Base-by-base conservation (phyloP, 2,329 filamentous ascomycete genomes). In the Pseudogymnoascus verrucosus region DNA sequence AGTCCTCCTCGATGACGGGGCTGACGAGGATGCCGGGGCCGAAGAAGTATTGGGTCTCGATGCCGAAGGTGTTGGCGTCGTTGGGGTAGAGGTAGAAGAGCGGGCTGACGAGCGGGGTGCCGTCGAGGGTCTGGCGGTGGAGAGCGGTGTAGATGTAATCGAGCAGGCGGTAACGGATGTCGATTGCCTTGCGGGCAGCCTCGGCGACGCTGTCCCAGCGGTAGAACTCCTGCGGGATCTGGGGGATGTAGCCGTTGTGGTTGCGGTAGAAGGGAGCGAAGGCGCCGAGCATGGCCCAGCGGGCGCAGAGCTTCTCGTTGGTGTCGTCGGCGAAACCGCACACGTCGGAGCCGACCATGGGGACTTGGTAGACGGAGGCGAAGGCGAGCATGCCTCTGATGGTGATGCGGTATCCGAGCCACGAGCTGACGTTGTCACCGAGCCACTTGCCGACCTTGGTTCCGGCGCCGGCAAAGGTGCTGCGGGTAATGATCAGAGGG, bases 111-210 rank as follows among this genome's bases (percentile, higher is more conserved):
- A 86, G 78, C 0, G 90, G 89, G 1, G 80, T 81, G 36, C 90
- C 90, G 47, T 82, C 81, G 16, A 78, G 70, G 31, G 79, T 82
- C 72, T 90, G 83, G 64, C 77, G 75, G 71, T 86, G 78, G 68
- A 91, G 79, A 0, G 86, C 84, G 1, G 89, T 92, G 78, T 93
- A 93, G 65, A 90, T 80, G 76, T 93, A 93, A 70, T 92, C 89
- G 11, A 93, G 79, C n/a, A 93, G 78, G 34, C 83, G 81, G 76
- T 93, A 93, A n/a, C 90, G 83, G 59, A 86, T 85, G 31, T 82
- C 82, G 69, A 93, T 91, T 16, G 86, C 88, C 64, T 84, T 87
- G 63, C 81, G 82, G 0, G 88, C 88, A 0, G 88, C 86, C 7
- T 80, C 76, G 0, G 88, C 79, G 4, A 90, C 88, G 1, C 78